These are phyloP conservation scores for Aspergillus indologenus DNA, from an alignment of 495 filamentous ascomycete genomes.

Conservation along the genomic window DNA sequence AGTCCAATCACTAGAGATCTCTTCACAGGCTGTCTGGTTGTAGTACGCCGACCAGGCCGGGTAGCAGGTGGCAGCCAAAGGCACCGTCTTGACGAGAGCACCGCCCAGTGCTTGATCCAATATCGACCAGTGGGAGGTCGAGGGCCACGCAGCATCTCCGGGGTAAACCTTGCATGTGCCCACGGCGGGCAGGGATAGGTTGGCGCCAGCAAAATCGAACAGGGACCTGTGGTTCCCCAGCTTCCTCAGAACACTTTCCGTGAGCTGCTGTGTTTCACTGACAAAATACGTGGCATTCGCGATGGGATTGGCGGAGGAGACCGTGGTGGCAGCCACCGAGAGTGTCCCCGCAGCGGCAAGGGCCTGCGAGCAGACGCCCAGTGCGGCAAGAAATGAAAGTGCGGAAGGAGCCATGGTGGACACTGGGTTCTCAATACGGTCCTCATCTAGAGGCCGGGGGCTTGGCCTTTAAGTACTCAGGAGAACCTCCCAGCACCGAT, in stretches of 20 bases:
- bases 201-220: constrained; percentile 7
- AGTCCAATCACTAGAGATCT: constrained; percentile 26
- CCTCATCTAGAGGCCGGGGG: background rate
- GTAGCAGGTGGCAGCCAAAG: constrained; percentile 55
- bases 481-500: background rate
- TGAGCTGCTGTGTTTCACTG: constrained; percentile 44
- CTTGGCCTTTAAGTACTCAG: background rate
- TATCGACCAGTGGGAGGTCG: constrained; percentile 32
- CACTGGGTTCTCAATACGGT: background rate
- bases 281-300: constrained; percentile 31
- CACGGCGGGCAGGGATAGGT: background rate
- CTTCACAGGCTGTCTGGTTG: constrained; percentile 39
- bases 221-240: background rate
- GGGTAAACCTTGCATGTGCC: constrained; percentile 48
- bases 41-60: constrained; percentile 40
- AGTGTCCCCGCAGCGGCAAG: constrained; percentile 13
- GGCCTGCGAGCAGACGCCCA: constrained; percentile 3
- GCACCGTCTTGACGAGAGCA: constrained; percentile 53
- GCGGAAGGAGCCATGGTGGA: background rate
- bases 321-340: constrained; percentile 7
- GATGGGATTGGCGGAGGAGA: constrained; percentile 14
- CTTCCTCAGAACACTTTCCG: constrained; percentile 29
- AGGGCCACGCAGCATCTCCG: constrained; percentile 47
- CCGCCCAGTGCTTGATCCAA: constrained; percentile 49
- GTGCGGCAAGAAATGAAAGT: background rate